Conservation (phyloP, 1,284 basidiomycete species). For the Cryptococcus sp. region DNA sequence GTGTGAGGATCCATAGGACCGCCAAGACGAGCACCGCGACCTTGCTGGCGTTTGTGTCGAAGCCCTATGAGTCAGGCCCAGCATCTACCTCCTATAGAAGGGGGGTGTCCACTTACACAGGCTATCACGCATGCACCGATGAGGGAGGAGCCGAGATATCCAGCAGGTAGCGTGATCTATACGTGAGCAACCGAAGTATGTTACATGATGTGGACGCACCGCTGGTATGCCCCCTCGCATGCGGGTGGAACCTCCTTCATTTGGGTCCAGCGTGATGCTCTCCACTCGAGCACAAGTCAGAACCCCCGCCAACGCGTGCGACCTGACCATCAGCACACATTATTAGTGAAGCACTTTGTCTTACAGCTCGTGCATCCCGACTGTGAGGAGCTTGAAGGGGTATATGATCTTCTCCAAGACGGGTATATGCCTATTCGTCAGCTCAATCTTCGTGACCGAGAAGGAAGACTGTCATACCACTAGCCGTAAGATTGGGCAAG, state of each 20-base stretch:
- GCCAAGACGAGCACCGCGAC: slow-evolving; percentile 76
- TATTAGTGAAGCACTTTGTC: no score
- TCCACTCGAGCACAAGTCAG: slow-evolving; percentile 89
- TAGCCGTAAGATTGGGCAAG: not conserved
- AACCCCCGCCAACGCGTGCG: slow-evolving; percentile 70
- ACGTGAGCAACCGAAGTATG: not conserved
- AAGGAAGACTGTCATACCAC: not conserved
- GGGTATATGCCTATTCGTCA: slow-evolving; percentile 23
- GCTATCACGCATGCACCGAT: slow-evolving; percentile 86
- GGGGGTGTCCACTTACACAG: slow-evolving; percentile 51
- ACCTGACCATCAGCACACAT: slow-evolving; percentile 51
- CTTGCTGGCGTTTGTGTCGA: slow-evolving; percentile 90
- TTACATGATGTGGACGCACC: slow-evolving; percentile 45
- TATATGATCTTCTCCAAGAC: slow-evolving; percentile 60
- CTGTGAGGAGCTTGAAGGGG: slow-evolving; percentile 84
- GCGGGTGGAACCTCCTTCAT: slow-evolving; percentile 85
- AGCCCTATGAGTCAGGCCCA: slow-evolving; percentile 49
- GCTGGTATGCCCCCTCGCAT: slow-evolving; percentile 90
- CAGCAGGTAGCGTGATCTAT: slow-evolving; percentile 59
- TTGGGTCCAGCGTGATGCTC: slow-evolving; percentile 58
- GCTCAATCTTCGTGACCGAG: not conserved
- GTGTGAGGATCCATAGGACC: slow-evolving; percentile 81
- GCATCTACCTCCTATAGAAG: no score
- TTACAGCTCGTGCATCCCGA: slow-evolving; percentile 80
- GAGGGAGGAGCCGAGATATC: slow-evolving; percentile 85